Base-by-base conservation (phyloP, 495 filamentous ascomycete species). In the Lasiosphaeria hispida region DNA sequence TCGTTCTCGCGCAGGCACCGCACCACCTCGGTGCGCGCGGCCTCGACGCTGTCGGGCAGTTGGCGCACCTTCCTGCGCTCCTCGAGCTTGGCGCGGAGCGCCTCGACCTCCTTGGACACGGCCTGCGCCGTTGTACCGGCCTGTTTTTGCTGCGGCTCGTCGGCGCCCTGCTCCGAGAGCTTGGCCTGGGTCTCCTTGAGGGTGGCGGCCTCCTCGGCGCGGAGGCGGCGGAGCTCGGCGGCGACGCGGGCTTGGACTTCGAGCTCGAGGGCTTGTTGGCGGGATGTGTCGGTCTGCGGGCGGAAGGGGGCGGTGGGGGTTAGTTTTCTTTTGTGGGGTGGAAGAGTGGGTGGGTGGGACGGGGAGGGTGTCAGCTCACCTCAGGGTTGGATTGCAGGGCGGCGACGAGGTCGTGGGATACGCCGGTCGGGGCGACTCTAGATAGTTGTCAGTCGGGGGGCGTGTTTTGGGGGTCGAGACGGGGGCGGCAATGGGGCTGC, bases 161-260 rank as follows among this genome's bases (percentile, higher is more conserved):
- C 53, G 36, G 47, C 30, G 30, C 49, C 15, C 23, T 5, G 34
- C 44, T 49, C 58, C 17, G 84, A 79, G 50, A 83, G 74, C 72
- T 84, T 88, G 50, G 82, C 77, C 64, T 86, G 80, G 55, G 88
- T 83, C 30, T 85, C 79, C 62, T 79, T 80, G 53, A 96, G 80
- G 13, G 78, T 69, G 44, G 75, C 70, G 53, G 76, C 62, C 58
- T 87, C 83, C 48, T 80, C 66, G 43, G 77, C 75, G 57, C 82
- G 79, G n/a, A 91, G 84, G 49, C 85, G 85, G 62, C 87, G 80
- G 48, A 98, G 87, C 73, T 97, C 95, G 61, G 84, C 75, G 64
- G 85, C 81, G 59, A 97, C 91, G 74, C 95, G 95, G 62, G 80
- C 75, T 77, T 97, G 91, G 69, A 97, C 88, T 61, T 90, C 85